Evolutionary conservation across 352 stramenopile species (phyloP).

Genomic region (Salisapilia sapeloensis): DNA sequence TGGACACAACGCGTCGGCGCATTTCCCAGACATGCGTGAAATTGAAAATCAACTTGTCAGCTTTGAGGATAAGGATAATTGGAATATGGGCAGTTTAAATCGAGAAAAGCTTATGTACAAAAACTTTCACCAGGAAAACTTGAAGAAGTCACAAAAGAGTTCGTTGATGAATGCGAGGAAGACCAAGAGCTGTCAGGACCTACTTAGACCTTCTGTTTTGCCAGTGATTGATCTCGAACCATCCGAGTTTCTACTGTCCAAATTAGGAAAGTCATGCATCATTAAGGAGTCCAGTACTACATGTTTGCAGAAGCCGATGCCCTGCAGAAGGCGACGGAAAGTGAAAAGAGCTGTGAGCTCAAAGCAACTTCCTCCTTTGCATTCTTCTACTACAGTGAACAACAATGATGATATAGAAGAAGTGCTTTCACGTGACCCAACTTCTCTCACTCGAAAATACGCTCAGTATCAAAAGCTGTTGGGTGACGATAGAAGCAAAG

Average conservation of each 20-base stretch:
- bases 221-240: constrained; percentile 31
- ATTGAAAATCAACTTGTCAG: too few relatives aligned
- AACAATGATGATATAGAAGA: too few relatives aligned
- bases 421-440: too few relatives aligned
- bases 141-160: constrained; percentile 18
- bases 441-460: too few relatives aligned
- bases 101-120: constrained; percentile 59
- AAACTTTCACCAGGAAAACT: constrained; percentile 48
- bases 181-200: too few relatives aligned
- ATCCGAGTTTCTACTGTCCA: constrained; percentile 48
- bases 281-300: constrained; percentile 10
- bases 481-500: too few relatives aligned
- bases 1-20: constrained; percentile 1
- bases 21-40: constrained; percentile 3
- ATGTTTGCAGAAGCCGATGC: background rate
- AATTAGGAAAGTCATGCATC: constrained; percentile 38
- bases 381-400: too few relatives aligned
- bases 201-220: too few relatives aligned
- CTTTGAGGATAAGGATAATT: constrained; percentile 74
- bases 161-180: background rate
- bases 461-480: too few relatives aligned
- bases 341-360: too few relatives aligned
- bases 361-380: too few relatives aligned
- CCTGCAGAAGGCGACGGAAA: background rate
- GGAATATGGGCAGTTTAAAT: constrained; percentile 53